A percentile compares a stretch with the other conserved stretches of the same genome.
Evolutionary conservation across 2,329 filamentous ascomycete genomes (phyloP).

Genomic region (Aspergillaceae sp.): DNA sequence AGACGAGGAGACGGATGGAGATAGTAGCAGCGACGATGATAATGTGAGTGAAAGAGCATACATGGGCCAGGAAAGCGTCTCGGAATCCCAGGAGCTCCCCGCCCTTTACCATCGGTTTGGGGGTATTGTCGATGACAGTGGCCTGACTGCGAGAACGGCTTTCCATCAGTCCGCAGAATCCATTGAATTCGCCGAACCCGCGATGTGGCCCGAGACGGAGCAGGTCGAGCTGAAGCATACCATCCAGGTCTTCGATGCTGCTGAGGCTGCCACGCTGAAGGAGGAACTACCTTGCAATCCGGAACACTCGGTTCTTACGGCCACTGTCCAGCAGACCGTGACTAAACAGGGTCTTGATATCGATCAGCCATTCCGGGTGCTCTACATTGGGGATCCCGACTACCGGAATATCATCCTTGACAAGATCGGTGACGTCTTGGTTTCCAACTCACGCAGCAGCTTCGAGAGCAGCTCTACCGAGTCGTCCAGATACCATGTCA

Average conservation of each 20-base stretch:
- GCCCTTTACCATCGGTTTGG: constrained; percentile 19
- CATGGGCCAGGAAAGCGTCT: constrained; percentile 18
- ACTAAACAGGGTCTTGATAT: constrained; percentile 30
- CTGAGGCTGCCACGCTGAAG: constrained; percentile 21
- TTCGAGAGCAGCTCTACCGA: constrained; percentile 29
- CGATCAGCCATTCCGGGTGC: constrained; percentile 37
- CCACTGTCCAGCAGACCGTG: constrained; percentile 38
- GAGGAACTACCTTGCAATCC: constrained; percentile 18
- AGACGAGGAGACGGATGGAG: constrained; percentile 17
- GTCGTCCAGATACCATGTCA: constrained; percentile 40
- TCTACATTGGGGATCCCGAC: constrained; percentile 34
- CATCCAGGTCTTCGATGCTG: constrained; percentile 27
- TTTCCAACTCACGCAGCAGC: constrained; percentile 29
- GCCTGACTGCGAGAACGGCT: constrained; percentile 25
- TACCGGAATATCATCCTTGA: constrained; percentile 36
- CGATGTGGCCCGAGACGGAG: constrained; percentile 31
- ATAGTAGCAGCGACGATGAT: constrained; percentile 20
- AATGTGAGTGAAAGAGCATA: constrained; percentile 6
- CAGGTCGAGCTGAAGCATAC: constrained; percentile 36
- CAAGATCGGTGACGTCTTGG: constrained; percentile 41
- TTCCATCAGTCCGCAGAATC: constrained; percentile 26
- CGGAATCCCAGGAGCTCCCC: constrained; percentile 23
- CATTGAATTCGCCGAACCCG: constrained; percentile 37
- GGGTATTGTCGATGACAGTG: constrained; percentile 27
- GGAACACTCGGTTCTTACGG: constrained; percentile 27